Evolutionary conservation across 352 stramenopile species (phyloP).

Genomic region (Pythium diclinum): DNA sequence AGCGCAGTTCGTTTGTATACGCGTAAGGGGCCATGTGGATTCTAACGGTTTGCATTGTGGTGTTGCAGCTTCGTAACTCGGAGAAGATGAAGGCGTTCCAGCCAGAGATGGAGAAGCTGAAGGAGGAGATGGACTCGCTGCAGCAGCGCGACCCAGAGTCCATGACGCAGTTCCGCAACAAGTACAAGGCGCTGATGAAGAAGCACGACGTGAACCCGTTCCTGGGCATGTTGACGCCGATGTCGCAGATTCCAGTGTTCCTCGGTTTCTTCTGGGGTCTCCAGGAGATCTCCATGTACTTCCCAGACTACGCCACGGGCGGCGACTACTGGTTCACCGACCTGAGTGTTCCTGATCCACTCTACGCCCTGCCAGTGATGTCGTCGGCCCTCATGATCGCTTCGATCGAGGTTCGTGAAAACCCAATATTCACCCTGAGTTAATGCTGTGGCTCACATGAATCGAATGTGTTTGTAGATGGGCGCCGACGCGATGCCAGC

Average conservation of each 20-base stretch:
- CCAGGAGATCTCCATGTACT: slow-evolving; percentile 76
- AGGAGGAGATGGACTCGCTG: slow-evolving; percentile 57
- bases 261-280: slow-evolving; percentile 85
- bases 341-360: slow-evolving; percentile 71
- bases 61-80: slow-evolving; percentile 69
- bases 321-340: slow-evolving; percentile 83
- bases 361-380: slow-evolving; percentile 72
- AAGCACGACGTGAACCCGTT: slow-evolving; percentile 83
- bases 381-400: slow-evolving; percentile 77
- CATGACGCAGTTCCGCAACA: slow-evolving; percentile 57
- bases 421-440: no score
- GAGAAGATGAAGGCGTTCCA: slow-evolving; percentile 83
- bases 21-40: no score
- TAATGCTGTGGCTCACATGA: no score
- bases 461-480: slow-evolving; percentile 27
- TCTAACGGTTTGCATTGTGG: background rate
- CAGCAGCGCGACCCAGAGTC: slow-evolving; percentile 45
- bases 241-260: slow-evolving; percentile 80
- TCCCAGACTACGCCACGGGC: slow-evolving; percentile 67
- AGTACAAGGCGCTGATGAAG: slow-evolving; percentile 79
- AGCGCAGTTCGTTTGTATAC: no score
- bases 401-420: slow-evolving; percentile 60
- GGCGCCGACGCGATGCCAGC: slow-evolving; percentile 56
- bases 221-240: slow-evolving; percentile 60
- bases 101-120: slow-evolving; percentile 81